phyloP scores from a whole-genome alignment of 805 yeast genomes.

The Isabelozyma pseudorhagii region DNA sequence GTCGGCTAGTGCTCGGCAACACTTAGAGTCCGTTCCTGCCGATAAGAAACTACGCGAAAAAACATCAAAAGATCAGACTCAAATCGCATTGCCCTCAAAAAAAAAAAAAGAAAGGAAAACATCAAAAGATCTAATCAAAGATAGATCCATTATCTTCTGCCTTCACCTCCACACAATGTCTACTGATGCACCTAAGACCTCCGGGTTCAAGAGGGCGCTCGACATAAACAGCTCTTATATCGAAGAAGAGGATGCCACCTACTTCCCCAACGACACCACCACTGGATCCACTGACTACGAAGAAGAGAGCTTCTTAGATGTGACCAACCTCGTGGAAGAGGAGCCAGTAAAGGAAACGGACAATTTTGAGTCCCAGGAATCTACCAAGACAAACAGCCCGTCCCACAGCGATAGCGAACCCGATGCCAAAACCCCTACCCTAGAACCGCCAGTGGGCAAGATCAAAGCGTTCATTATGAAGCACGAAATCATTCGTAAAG shows the following conservation, averaged over 20 bases:
- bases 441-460: not conserved
- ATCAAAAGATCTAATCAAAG: too few species aligned
- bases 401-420: not conserved
- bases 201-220: not conserved
- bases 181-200: constrained; percentile 5
- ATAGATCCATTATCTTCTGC: too few species aligned
- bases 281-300: constrained; percentile 2
- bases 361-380: not conserved
- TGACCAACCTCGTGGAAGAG: not conserved
- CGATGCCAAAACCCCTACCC: not conserved
- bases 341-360: not conserved
- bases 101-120: too few species aligned
- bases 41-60: too few species aligned
- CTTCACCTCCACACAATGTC: not conserved
- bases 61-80: too few species aligned
- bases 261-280: constrained; percentile 17
- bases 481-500: constrained; percentile 87
- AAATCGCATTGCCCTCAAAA: too few species aligned
- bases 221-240: constrained; percentile 26
- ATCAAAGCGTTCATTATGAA: constrained; percentile 50
- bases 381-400: not conserved
- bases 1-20: too few species aligned
- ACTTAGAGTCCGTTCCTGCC: too few species aligned
- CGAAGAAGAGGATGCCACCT: constrained; percentile 40
- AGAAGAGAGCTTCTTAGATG: not conserved